phyloP scores from a whole-genome alignment of 2,329 filamentous ascomycete species.

The Cytospora paraplurivora region DNA sequence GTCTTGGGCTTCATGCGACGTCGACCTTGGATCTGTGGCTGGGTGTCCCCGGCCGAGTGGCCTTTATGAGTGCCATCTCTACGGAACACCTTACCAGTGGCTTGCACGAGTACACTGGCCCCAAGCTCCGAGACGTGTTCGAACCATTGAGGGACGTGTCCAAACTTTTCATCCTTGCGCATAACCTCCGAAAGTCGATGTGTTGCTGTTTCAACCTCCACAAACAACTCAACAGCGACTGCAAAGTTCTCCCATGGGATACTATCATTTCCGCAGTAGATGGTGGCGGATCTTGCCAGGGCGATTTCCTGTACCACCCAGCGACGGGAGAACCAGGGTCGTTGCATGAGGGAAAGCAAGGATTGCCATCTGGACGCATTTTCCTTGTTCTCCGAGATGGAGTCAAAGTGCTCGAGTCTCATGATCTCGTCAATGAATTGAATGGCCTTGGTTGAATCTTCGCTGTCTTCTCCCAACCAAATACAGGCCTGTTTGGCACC shows the following conservation, averaged over 20 bases:
- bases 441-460: conserved; percentile 36
- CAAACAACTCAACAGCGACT: conserved; percentile 42
- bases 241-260: conserved; percentile 43
- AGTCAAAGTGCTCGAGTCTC: conserved; percentile 39
- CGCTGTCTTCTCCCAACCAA: conserved; percentile 38
- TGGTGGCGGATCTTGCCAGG: conserved; percentile 37
- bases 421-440: conserved; percentile 39
- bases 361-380: conserved; percentile 36
- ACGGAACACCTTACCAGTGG: conserved; percentile 39
- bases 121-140: conserved; percentile 40
- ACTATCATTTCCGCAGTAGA: conserved; percentile 42
- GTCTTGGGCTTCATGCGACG: background rate
- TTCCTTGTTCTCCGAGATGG: conserved; percentile 32
- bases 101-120: conserved; percentile 41
- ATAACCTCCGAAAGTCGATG: conserved; percentile 42
- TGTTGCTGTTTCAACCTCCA: conserved; percentile 42
- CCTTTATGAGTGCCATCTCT: conserved; percentile 7
- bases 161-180: conserved; percentile 35
- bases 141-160: conserved; percentile 37
- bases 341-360: conserved; percentile 41
- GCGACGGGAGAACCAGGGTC: conserved; percentile 43
- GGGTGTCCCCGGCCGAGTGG: conserved; percentile 2
- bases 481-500: conserved; percentile 37
- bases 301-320: conserved; percentile 49
- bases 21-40: background rate